These are phyloP conservation scores for Naematelia aurantialba DNA, from an alignment of 768 basidiomycete genomes.

Conservation along the genomic window DNA sequence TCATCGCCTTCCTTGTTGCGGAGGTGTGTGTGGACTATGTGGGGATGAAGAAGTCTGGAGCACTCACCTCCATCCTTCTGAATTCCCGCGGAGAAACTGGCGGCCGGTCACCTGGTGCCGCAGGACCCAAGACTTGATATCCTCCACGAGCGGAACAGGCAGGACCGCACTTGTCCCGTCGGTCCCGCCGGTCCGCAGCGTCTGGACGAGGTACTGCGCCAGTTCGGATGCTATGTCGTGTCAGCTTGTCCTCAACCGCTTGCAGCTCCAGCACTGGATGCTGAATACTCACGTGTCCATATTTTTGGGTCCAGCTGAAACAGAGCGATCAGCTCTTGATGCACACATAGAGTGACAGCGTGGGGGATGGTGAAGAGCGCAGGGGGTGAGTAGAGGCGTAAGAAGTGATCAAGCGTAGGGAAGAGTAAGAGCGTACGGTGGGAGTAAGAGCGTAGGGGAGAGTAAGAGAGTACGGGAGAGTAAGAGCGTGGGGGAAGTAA, in stretches of 20 bases:
- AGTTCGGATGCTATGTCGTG: slow-evolving; percentile 29
- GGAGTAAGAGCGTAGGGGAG: neutral
- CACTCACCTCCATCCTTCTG: slow-evolving; percentile 34
- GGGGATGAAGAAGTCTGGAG: neutral
- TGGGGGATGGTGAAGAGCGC: too few relatives aligned
- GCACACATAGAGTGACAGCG: too few relatives aligned
- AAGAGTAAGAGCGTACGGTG: neutral
- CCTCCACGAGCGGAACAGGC: slow-evolving; percentile 37
- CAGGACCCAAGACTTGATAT: slow-evolving; percentile 44
- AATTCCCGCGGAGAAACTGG: slow-evolving; percentile 30
- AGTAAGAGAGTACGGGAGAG: neutral
- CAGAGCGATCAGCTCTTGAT: neutral
- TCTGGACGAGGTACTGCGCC: slow-evolving; percentile 29
- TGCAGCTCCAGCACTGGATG: neutral
- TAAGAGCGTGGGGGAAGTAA: neutral
- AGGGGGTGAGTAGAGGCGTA: too few relatives aligned
- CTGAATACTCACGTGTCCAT: slow-evolving; percentile 31
- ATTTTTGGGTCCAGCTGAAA: slow-evolving; percentile 32
- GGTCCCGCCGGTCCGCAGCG: slow-evolving; percentile 34
- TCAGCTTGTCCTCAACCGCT: neutral
- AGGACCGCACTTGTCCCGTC: slow-evolving; percentile 30
- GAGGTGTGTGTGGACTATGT: too few relatives aligned
- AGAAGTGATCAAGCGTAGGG: neutral
- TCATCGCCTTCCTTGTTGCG: too few relatives aligned
- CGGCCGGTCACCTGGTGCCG: slow-evolving; percentile 32